phyloP scores from a whole-genome alignment of 371 early-diverging fungal genomes.

The Funneliformis caledonium region DNA sequence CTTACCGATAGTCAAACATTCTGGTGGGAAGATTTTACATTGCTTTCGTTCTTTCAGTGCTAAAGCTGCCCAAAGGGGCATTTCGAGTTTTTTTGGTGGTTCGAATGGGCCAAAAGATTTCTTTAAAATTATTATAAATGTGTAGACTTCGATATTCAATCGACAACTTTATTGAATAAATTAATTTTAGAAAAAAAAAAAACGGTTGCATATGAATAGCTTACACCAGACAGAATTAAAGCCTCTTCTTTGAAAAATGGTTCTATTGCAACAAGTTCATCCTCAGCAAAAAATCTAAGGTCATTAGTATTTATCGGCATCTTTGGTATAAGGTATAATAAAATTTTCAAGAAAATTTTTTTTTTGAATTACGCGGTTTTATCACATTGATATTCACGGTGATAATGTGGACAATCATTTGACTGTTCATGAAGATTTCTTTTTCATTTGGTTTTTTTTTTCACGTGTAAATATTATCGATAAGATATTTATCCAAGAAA shows the following conservation, averaged over 20 bases:
- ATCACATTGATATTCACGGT: too few species aligned
- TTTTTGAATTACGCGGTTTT: too few species aligned
- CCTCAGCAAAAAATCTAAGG: not conserved
- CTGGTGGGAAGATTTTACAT: conserved; percentile 12
- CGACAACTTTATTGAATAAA: too few species aligned
- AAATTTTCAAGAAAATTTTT: too few species aligned
- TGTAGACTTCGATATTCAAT: not conserved
- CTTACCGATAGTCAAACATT: not conserved
- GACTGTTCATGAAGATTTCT: too few species aligned
- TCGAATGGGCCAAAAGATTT: conserved; percentile 2
- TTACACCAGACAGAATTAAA: conserved; percentile 15
- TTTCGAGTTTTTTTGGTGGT: not conserved
- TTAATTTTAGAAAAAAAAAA: not conserved
- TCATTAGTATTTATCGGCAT: conserved; percentile 6
- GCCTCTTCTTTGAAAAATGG: not conserved
- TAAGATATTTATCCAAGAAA: too few species aligned
- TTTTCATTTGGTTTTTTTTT: too few species aligned
- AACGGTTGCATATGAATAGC: too few species aligned
- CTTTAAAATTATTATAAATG: not conserved
- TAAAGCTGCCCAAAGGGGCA: conserved; percentile 25
- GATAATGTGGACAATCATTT: too few species aligned
- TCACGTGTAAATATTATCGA: too few species aligned
- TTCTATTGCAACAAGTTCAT: conserved; percentile 9
- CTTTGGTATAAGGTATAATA: too few species aligned
- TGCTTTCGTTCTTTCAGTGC: not conserved